Evolutionary conservation across 768 basidiomycete species (phyloP), one percentile per base, ranked within the genome.

Genomic region (Rhizopogon roseolus): DNA sequence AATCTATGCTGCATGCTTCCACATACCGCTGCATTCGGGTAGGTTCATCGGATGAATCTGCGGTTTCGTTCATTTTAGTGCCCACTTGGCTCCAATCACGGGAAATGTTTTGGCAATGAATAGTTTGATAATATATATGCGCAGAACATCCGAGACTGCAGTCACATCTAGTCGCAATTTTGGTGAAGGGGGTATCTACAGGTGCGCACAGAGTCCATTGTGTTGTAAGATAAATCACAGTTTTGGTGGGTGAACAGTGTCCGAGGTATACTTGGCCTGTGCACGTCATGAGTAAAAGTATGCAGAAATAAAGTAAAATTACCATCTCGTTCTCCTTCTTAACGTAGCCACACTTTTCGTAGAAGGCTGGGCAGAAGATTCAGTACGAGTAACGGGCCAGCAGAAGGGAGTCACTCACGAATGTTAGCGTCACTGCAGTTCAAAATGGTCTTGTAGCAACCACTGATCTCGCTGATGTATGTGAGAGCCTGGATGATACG

Each of bases 251-350:
- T 62, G 58, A 1, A 53, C 27, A 39, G 53, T 69, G 45, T 73
- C 76, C 4, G 79, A 76, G 22, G 82, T 77, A 60, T 86, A 86
- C 63, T 80, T 85, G 25, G 81, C 82, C 83, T 85, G 54, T 27
- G 54, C 37, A 34, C 62, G 46, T 55, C 32, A 49, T 29, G 48
- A 52, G 32, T 42, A 46, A 7, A 22, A 34, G 25, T 25, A 28
- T 38, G 17, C 14, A 17, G 8, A 40, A 52, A 16, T 14, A 49
- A 17, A 39, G 34, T 39, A 42, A 16, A 68, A 76, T 54, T 53
- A 88, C 95, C 95, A 98, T 98, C 71, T 97, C 91, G 62, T 81
- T 85, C 71, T 95, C 95, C 72, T 94, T 96, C 75, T 85, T 88
- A 70, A 81, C 77, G 64, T 74, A 97, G 19, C 96, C 96, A 66